Evolutionary conservation across 495 filamentous ascomycete genomes (phyloP), one percentile per base, ranked within the genome.

Genomic region (Neurospora sp.): DNA sequence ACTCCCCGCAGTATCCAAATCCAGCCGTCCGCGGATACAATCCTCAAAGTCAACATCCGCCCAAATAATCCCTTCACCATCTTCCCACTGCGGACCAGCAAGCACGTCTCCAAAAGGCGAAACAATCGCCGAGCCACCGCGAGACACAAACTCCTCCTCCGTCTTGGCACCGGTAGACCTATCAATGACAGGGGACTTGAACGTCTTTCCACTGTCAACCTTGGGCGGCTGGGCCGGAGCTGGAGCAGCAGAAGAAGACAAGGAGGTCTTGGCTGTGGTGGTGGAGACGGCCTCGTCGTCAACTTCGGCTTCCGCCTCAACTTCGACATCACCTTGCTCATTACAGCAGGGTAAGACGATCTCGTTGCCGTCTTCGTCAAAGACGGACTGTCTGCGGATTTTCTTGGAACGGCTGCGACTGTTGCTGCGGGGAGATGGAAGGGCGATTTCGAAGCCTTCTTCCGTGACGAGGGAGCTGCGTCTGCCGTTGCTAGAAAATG

Each of bases 121-220:
- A 66, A 97, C 84, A 74, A 98, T 94, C 75, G 90, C 91, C 0
- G 92, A 95, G 0, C 95, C 95, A 36, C 94, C 95, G 9, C 90
- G 86, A 69, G 85, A 92, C 69, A 89, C 76, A 72, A 87, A 92
- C 5, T 82, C 82, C 8, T 82, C 81, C 15, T 48, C 34, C 36
- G 42, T 42, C 48, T 39, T 40, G 24, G 42, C 40, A 54, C 54
- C 54, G 1, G 54, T 66, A 17, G 39, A 77, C 70, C 54, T 75
- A 71, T 36, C 70, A 70, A 42, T 69, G 5, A 39, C 40, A 11
- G 28, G 54, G 42, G 40, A 31, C 5, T 66, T 66, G 54, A 36
- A 66, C 3, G 54, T 66, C 28, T 34, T 34, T 7, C 54, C 24
- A 34, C 28, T 66, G 28, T 9, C 54, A 34, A 17, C 6, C 54